Evolutionary conservation across 139 green algal genomes (phyloP), one percentile per base, ranked within the genome.

Genomic region (Picochlorum sp.): DNA sequence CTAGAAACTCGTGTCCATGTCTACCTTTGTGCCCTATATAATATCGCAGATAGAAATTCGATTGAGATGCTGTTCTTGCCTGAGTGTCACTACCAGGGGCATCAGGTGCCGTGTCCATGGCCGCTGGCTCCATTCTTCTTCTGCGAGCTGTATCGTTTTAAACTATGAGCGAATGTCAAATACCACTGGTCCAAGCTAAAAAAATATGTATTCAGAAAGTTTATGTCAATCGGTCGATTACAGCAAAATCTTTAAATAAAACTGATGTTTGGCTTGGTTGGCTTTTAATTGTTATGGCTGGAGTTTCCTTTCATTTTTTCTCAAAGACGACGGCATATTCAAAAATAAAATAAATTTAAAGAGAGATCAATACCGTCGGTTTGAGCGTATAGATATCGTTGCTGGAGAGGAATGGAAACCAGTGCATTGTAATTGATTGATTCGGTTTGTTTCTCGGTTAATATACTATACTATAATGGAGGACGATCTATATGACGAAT

Each of bases 1-100:
- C 92, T 12, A 98, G 56, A 65, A 97, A 98, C 75, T 98, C 92
- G 60, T 98, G 91, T 2, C 89, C 88, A 52, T 94, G 96, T 87
- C 64, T 91, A 9, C 87, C 86, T 49, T 83, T 90, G 68, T 94
- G 87, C 3, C 81, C 86, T 18, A 97, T 81, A 61, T 97, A 97
- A 54, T 96, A 96, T 4, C 90, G 75, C 3, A 96, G 67, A 60
- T 97, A 97, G 59, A 97, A 94, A 32, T 95, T 85, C 9, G 14
- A n/a, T 31, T 18, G 20, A 32, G 20, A 32, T 22, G 20, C 20
- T 28, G 7, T 50, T 10, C 41, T 41, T 18, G 35, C 9, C 9
- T 41, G 35, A 18, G 12, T 41, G 35, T 41, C 9, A 18, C 35
- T 18, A 41, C 9, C 12, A 41, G 9, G 10, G 12, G 12, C 35